These are phyloP conservation scores for Saprolegnia diclina DNA, from an alignment of 352 stramenopile species.

Conservation along the genomic window DNA sequence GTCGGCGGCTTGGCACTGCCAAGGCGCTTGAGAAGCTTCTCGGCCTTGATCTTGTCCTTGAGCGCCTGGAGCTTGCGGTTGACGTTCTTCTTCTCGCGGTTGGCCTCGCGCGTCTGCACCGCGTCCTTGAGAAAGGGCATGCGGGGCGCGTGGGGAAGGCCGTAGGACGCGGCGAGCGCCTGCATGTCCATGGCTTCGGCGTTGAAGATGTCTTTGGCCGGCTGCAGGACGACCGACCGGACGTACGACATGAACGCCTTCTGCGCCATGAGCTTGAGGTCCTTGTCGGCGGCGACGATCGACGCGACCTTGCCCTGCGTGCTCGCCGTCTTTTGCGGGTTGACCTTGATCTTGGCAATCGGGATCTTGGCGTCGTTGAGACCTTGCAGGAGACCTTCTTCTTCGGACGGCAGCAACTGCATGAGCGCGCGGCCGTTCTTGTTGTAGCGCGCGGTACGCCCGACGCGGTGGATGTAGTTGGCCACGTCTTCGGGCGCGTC, in stretches of 20 bases:
- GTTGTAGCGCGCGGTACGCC: slow-evolving; percentile 94
- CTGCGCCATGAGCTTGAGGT: slow-evolving; percentile 93
- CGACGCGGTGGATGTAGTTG: slow-evolving; percentile 98
- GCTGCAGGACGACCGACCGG: slow-evolving; percentile 94
- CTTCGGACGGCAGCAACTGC: slow-evolving; percentile 89
- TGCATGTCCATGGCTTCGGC: slow-evolving; percentile 87
- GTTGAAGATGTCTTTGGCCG: slow-evolving; percentile 93
- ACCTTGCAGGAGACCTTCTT: slow-evolving; percentile 76
- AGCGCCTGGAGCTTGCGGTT: slow-evolving; percentile 96
- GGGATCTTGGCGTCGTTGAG: slow-evolving; percentile 91
- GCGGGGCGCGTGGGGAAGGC: slow-evolving; percentile 88
- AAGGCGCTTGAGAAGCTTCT: slow-evolving; percentile 92
- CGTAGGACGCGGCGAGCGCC: slow-evolving; percentile 90
- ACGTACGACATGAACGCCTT: slow-evolving; percentile 99
- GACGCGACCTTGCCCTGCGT: slow-evolving; percentile 90
- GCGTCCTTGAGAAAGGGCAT: slow-evolving; percentile 87
- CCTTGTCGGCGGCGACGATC: slow-evolving; percentile 88
- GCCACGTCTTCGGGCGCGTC: slow-evolving; percentile 96
- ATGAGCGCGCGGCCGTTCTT: slow-evolving; percentile 91
- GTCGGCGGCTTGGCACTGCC: slow-evolving; percentile 35
- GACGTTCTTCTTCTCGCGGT: slow-evolving; percentile 94
- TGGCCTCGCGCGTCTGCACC: slow-evolving; percentile 78
- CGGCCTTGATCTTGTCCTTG: slow-evolving; percentile 97
- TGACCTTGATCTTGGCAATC: slow-evolving; percentile 95
- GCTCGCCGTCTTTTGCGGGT: slow-evolving; percentile 93